These are phyloP conservation scores for Puccinia triticina DNA, from an alignment of 1,284 basidiomycete species.

Conservation along the genomic window DNA sequence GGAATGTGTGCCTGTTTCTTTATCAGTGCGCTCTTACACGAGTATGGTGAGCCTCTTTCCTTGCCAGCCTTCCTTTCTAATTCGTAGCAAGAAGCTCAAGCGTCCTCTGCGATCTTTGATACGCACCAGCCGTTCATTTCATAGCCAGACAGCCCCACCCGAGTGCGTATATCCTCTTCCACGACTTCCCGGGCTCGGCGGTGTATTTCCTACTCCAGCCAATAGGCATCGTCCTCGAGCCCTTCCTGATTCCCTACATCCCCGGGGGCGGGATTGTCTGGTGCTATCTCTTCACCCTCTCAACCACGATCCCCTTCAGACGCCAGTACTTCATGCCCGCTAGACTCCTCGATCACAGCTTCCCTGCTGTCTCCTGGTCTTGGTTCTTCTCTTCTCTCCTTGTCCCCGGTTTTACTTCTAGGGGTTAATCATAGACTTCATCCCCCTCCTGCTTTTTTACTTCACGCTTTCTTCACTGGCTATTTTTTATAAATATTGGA, in stretches of 20 bases:
- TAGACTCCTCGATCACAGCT: slow-evolving; percentile 11
- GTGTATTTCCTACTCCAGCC: slow-evolving; percentile 40
- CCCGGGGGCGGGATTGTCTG: slow-evolving; percentile 18
- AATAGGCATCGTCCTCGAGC: slow-evolving; percentile 22
- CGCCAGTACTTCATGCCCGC: slow-evolving; percentile 11
- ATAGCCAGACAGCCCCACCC: slow-evolving; percentile 34
- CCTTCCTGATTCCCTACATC: slow-evolving; percentile 14
- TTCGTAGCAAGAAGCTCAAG: neutral
- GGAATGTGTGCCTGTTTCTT: slow-evolving; percentile 10
- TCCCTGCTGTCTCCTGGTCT: neutral
- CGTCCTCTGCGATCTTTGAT: too few relatives aligned
- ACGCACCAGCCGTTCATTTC: slow-evolving; percentile 24
- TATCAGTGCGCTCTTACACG: slow-evolving; percentile 27
- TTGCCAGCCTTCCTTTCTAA: neutral
- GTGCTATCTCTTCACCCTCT: slow-evolving; percentile 16
- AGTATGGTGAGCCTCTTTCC: slow-evolving; percentile 10
- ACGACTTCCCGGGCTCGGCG: slow-evolving; percentile 23
- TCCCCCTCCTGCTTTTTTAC: neutral
- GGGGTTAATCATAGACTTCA: neutral
- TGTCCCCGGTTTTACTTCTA: slow-evolving; percentile 23
- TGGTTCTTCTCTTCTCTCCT: slow-evolving; percentile 23
- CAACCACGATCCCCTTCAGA: slow-evolving; percentile 25
- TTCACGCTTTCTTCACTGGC: too few relatives aligned
- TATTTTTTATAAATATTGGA: too few relatives aligned
- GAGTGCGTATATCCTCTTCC: slow-evolving; percentile 5